phyloP scores from a whole-genome alignment of 2,329 filamentous ascomycete species.

The Chaetomium globosum region DNA sequence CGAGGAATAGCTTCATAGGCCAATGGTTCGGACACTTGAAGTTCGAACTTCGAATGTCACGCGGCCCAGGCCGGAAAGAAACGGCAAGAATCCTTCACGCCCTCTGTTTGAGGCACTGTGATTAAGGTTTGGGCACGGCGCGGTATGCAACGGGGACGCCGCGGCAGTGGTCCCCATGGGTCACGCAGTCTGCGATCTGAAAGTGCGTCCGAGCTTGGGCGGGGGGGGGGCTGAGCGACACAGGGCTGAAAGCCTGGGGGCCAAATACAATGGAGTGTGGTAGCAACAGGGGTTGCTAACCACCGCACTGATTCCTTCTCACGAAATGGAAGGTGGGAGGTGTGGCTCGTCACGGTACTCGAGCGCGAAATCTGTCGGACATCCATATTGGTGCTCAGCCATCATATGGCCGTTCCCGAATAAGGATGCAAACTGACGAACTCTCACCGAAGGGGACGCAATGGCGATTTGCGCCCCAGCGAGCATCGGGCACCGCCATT shows the following conservation, averaged over 20 bases:
- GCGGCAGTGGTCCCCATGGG: not conserved
- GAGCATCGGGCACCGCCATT: conserved; percentile 18
- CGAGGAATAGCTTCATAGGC: not conserved
- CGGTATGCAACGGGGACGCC: not conserved
- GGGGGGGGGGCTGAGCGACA: too few species aligned
- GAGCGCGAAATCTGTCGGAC: too few species aligned
- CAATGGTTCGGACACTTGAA: not conserved
- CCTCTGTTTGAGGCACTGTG: conserved; percentile 2
- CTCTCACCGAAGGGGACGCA: conserved; percentile 12
- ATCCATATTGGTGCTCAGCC: not conserved
- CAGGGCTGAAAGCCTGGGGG: conserved; percentile 11
- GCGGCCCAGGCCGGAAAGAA: not conserved
- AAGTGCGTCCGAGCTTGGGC: not conserved
- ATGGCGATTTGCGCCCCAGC: conserved; percentile 17
- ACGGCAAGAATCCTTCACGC: not conserved
- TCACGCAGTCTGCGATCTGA: not conserved
- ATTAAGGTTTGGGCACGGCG: conserved; percentile 11
- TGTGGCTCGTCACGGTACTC: not conserved
- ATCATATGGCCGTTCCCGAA: not conserved
- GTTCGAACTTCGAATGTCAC: not conserved
- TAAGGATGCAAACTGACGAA: not conserved
- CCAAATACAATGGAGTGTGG: not conserved
- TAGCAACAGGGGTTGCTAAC: not conserved
- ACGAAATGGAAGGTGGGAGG: not conserved
- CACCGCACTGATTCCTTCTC: not conserved